Base-by-base conservation (phyloP, 495 filamentous ascomycete species). In the Neohortaea acidophila region DNA sequence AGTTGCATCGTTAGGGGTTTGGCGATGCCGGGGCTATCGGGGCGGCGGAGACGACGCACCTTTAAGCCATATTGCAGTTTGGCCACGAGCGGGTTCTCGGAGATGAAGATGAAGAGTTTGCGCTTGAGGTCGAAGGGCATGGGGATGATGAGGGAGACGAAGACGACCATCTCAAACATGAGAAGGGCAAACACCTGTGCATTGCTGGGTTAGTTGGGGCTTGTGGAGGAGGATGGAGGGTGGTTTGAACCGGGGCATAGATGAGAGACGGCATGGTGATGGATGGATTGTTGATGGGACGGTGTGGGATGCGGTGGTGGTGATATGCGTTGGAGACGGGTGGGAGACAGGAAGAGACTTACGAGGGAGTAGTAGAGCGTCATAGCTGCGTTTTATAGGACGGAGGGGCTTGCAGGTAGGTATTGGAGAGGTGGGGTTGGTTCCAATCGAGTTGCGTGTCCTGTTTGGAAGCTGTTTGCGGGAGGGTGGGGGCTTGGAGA, bases 321-420 rank as follows among this genome's bases (percentile, higher is more conserved):
- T 29, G 35, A 13, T 37, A 13, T 22, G 3, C 13, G 4, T 15
- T 21, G 31, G 22, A 32, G 15, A 17, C 41, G 26, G 33, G 21
- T 26, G n/a, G 27, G 31, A 23, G 17, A 23, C 9, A 41, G 9
- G 15, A 11, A 40, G 23, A 36, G 21, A 73, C 84, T 56, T 81
- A 94, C 89, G 39, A 97, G 73, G 52, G 73, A 85, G 71, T 93
- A 97, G 69, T 97, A 97, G 59, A 97, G 85, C 62, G 91, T 97
- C 89, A 97, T 97, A 43, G 60, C 78, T 72, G 49, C 55, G 49
- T 21, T 22, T 21, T 32, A 24, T 31, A n/a, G n/a, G n/a, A n/a
- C n/a, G n/a, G n/a, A n/a, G n/a, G n/a, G n/a, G n/a, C n/a, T n/a
- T n/a, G n/a, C n/a, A n/a, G n/a, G n/a, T n/a, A n/a, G n/a, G n/a